Base-by-base conservation (phyloP, 495 filamentous ascomycete species). In the Diplogelasinospora grovesii region DNA sequence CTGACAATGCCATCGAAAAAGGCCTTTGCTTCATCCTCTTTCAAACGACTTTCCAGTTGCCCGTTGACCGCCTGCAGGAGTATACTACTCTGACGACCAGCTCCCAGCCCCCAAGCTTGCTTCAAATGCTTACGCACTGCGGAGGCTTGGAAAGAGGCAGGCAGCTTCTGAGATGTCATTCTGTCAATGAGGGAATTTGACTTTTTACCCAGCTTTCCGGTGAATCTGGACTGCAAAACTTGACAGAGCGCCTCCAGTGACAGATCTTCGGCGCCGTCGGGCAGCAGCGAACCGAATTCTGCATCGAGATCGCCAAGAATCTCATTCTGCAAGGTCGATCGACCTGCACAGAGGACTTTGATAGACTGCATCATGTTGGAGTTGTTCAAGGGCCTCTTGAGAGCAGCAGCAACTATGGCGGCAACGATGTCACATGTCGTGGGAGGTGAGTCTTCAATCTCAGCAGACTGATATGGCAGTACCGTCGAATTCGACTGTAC, bases 181-280 rank as follows among this genome's bases (percentile, higher is more conserved):
- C 16, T 88, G n/a, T 31, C 87, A 53, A 95, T 78, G 32, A 95
- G 77, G 2, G 86, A 89, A n/a, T 83, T 83, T 0, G 87, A 90
- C 46, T 93, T 85, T 63, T 95, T 95, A 46, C 89, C 89, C 36
- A 94, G 75, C 65, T 92, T 85, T 36, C 89, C 86, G 62, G 90
- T 87, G 70, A 93, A 10, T 85, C 83, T 32, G 93, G 69, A 63
- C 93, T n/a, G n/a, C n/a, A n/a, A n/a, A n/a, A n/a, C n/a, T n/a
- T n/a, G n/a, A n/a, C n/a, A n/a, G n/a, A n/a, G n/a, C n/a, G n/a
- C 89, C 50, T 92, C 86, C 23, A 95, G 67, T 20, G 88, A 85
- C 11, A 79, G 85, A 64, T 95, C 89, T 75, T 95, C 89, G 22
- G 89, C 86, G 64, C 93, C 92, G 60, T 95, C 89, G 26, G 89